Evolutionary conservation across 208 protist genomes (phyloP).

Genomic region (Acanthamoeba lugdunensis): DNA sequence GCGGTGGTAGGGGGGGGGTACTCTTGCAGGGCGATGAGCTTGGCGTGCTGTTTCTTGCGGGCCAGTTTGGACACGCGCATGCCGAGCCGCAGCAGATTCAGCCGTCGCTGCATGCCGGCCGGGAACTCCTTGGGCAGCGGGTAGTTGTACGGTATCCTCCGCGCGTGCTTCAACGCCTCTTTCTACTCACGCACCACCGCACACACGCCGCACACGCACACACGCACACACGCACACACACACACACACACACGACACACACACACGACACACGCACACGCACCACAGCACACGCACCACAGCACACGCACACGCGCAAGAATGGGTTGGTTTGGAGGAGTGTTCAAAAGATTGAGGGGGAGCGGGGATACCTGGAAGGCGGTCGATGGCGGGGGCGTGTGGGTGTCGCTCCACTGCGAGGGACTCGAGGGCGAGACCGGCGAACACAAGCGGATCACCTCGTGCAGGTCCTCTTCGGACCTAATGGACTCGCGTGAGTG

Average conservation of each 20-base stretch:
- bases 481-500: background rate
- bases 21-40: slow-evolving; percentile 18
- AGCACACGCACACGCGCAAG: background rate
- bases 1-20: background rate
- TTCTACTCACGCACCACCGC: background rate
- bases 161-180: slow-evolving; percentile 22
- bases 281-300: too few species aligned
- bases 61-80: slow-evolving; percentile 5
- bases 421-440: background rate
- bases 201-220: background rate
- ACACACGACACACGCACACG: too few species aligned
- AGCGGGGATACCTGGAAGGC: background rate
- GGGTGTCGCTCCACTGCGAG: background rate
- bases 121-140: slow-evolving; percentile 28
- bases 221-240: background rate
- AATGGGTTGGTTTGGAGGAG: too few species aligned
- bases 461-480: background rate
- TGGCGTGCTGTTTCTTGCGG: slow-evolving; percentile 29
- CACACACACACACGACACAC: background rate
- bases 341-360: background rate
- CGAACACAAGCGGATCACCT: background rate
- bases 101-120: background rate
- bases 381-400: background rate
- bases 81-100: background rate
- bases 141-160: slow-evolving; percentile 8